phyloP scores from a whole-genome alignment of 2,329 filamentous ascomycete species.

The Arthrinium puccinioides region DNA sequence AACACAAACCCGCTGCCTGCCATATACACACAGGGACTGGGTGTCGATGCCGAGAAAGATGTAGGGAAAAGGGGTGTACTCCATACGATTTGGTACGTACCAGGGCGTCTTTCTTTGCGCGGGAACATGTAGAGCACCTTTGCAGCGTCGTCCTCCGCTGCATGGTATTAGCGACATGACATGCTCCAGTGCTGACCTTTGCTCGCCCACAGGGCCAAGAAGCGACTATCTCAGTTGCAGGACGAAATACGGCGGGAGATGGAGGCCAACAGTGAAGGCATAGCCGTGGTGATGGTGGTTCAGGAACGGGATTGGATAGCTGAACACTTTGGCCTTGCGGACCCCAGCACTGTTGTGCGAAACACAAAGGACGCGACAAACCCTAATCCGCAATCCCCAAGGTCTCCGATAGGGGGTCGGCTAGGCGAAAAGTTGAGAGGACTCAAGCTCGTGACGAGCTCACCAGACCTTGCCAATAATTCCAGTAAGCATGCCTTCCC shows the following conservation, averaged over 20 bases:
- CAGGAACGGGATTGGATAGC: conserved; percentile 83
- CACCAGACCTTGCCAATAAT: conserved; percentile 51
- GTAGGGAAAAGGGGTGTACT: conserved; percentile 74
- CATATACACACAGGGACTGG: conserved; percentile 74
- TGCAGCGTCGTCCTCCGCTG: too few relatives aligned
- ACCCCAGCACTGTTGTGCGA: conserved; percentile 6
- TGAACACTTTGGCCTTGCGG: conserved; percentile 52
- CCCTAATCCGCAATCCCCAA: conserved; percentile 47
- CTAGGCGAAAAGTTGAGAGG: conserved; percentile 75
- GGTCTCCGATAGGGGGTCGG: conserved; percentile 58
- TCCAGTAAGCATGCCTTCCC: conserved; percentile 39
- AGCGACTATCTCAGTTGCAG: conserved; percentile 66
- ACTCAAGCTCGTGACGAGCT: conserved; percentile 68
- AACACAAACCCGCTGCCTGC: conserved; percentile 75
- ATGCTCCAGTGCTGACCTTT: not conserved
- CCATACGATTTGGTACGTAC: conserved; percentile 64
- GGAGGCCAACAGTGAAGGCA: conserved; percentile 67
- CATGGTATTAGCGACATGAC: too few relatives aligned
- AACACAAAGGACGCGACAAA: too few relatives aligned
- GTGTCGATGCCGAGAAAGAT: conserved; percentile 50
- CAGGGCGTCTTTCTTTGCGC: too few relatives aligned
- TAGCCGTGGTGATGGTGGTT: conserved; percentile 76
- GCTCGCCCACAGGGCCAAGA: conserved; percentile 53
- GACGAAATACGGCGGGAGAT: conserved; percentile 71
- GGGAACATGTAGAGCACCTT: too few relatives aligned